Conservation (phyloP, 176 grass and related monocot genomes). For the Phoenix dactylifera region DNA sequence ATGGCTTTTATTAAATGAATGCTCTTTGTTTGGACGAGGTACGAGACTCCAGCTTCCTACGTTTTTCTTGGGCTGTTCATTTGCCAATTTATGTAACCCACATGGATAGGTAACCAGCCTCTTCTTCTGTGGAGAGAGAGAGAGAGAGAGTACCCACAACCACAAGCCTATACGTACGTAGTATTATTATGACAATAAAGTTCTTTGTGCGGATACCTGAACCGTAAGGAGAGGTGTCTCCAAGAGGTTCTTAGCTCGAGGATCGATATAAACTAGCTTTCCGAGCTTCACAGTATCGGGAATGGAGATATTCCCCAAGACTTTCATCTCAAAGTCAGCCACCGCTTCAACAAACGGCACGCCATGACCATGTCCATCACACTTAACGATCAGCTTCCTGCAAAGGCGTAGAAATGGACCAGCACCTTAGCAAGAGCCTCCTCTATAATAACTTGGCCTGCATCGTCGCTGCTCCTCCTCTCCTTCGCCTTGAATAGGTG, state of each 20-base stretch:
- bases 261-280: constrained; percentile 29
- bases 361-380: constrained; percentile 30
- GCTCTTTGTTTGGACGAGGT: no score
- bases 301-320: constrained; percentile 16
- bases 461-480: not conserved
- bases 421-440: constrained; percentile 43
- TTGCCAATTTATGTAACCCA: no score
- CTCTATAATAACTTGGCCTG: constrained; percentile 24
- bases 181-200: no score
- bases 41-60: no score
- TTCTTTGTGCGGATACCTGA: constrained; percentile 10
- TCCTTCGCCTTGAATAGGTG: constrained; percentile 32
- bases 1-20: no score
- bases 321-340: constrained; percentile 21
- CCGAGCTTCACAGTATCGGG: constrained; percentile 19
- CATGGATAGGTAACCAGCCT: no score
- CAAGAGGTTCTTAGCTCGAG: constrained; percentile 2
- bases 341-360: constrained; percentile 40
- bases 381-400: constrained; percentile 32
- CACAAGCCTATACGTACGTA: no score
- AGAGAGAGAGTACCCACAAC: no score
- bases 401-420: constrained; percentile 34
- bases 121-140: no score
- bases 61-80: no score
- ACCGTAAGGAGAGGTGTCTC: constrained; percentile 35